These are phyloP conservation scores for Phaeodactylum tricornutum DNA, from an alignment of 108 stramenopile species.

Conservation along the genomic window DNA sequence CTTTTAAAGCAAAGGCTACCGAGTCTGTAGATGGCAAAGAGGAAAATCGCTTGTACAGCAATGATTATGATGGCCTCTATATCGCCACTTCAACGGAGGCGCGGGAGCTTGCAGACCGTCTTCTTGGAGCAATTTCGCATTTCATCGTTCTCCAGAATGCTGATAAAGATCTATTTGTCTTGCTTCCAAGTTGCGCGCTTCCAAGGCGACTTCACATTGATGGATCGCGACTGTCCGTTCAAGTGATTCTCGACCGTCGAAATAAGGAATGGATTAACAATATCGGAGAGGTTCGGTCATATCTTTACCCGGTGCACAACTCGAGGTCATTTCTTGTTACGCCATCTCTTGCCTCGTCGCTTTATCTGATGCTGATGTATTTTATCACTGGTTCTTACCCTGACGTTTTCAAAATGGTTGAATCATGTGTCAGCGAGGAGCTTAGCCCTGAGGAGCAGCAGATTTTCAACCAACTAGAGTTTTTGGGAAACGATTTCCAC, in stretches of 20 bases:
- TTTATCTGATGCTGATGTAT: constrained; percentile 93
- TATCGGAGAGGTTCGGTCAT: constrained; percentile 91
- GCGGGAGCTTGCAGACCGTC: constrained; percentile 63
- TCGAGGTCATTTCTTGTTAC: constrained; percentile 87
- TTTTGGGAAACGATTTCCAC: constrained; percentile 87
- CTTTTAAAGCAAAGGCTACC: constrained; percentile 76
- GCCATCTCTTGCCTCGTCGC: constrained; percentile 90
- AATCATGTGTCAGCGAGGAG: constrained; percentile 94
- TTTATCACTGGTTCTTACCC: constrained; percentile 95
- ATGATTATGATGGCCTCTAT: constrained; percentile 93
- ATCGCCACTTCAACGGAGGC: constrained; percentile 80
- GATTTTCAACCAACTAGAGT: constrained; percentile 88
- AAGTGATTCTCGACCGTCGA: constrained; percentile 85
- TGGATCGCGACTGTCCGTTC: constrained; percentile 72
- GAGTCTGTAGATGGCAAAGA: constrained; percentile 56
- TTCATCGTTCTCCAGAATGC: constrained; percentile 91
- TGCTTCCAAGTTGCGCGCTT: constrained; percentile 89
- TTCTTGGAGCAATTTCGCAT: constrained; percentile 81
- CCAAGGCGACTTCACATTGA: constrained; percentile 81
- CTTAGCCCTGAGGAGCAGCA: constrained; percentile 89
- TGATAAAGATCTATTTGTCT: constrained; percentile 90
- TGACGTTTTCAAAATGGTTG: constrained; percentile 93
- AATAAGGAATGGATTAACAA: constrained; percentile 96
- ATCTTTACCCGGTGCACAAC: constrained; percentile 95
- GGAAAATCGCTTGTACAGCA: constrained; percentile 78